These are phyloP conservation scores for Kernera saxatilis DNA, from an alignment of 345 rosid genomes.

Conservation along the genomic window DNA sequence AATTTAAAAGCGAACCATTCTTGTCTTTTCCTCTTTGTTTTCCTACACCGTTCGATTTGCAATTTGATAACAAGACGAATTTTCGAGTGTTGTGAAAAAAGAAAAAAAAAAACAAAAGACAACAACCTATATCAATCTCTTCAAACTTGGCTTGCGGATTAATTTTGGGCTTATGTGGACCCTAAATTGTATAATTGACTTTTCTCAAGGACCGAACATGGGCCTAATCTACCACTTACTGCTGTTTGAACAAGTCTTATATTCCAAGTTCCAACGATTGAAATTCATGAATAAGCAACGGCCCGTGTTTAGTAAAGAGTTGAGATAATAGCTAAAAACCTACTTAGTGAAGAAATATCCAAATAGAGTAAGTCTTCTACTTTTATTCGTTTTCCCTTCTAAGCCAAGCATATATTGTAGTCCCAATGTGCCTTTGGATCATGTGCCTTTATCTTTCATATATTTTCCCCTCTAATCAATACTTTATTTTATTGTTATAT, in stretches of 20 bases:
- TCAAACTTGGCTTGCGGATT: not conserved
- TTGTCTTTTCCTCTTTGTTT: no score
- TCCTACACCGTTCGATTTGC: not conserved
- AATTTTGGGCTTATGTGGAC: conserved; percentile 7
- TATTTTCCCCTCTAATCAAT: not conserved
- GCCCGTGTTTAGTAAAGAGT: not conserved
- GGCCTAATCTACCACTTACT: conserved; percentile 14
- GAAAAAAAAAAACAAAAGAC: no score
- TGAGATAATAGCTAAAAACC: conserved; percentile 5
- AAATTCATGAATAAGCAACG: conserved; percentile 15
- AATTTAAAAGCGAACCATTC: not conserved
- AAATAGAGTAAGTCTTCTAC: conserved; percentile 13
- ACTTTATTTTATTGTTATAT: not conserved
- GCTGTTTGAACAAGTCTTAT: conserved; percentile 9
- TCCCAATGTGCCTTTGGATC: conserved; percentile 25
- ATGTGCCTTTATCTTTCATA: conserved; percentile 13
- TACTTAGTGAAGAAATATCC: conserved; percentile 16
- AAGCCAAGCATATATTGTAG: conserved; percentile 29
- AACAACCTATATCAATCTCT: not conserved
- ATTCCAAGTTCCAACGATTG: conserved; percentile 21
- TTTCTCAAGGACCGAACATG: not conserved
- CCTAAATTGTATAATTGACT: not conserved
- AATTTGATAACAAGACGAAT: not conserved
- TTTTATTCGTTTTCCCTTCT: conserved; percentile 21
- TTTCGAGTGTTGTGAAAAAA: not conserved